These are phyloP conservation scores for Aspergillus niger DNA, from an alignment of 2,329 filamentous ascomycete genomes.

Conservation along the genomic window DNA sequence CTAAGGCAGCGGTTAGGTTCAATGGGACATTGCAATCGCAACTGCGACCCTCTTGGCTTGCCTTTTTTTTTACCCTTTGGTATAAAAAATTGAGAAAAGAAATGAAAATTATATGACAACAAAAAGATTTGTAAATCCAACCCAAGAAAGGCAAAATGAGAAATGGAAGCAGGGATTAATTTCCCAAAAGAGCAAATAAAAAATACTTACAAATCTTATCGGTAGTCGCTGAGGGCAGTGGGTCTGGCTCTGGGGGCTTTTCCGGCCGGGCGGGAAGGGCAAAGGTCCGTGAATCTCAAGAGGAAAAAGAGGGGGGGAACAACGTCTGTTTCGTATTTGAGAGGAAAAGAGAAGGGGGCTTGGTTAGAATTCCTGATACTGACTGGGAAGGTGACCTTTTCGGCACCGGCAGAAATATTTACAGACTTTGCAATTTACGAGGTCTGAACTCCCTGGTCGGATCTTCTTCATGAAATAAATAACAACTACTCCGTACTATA, in stretches of 20 bases:
- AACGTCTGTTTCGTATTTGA: background rate
- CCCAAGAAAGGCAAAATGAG: background rate
- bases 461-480: constrained; percentile 1
- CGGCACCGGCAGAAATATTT: background rate
- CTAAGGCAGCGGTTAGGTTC: constrained; percentile 16
- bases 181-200: too few relatives aligned
- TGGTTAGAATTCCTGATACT: background rate
- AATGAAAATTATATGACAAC: too few relatives aligned
- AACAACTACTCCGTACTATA: background rate
- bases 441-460: background rate
- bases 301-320: background rate
- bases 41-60: constrained; percentile 11
- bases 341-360: background rate
- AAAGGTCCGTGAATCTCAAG: background rate
- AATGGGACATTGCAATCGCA: constrained; percentile 12
- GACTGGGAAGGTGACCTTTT: background rate
- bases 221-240: background rate
- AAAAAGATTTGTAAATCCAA: too few relatives aligned
- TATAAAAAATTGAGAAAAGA: too few relatives aligned
- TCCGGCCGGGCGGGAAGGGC: background rate
- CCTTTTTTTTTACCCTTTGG: background rate
- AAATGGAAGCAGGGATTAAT: too few relatives aligned
- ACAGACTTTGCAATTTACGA: background rate
- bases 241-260: constrained; percentile 3
- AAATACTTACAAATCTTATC: too few relatives aligned